phyloP scores from a whole-genome alignment of 345 rosid species.

The Odontarrhena argentea region DNA sequence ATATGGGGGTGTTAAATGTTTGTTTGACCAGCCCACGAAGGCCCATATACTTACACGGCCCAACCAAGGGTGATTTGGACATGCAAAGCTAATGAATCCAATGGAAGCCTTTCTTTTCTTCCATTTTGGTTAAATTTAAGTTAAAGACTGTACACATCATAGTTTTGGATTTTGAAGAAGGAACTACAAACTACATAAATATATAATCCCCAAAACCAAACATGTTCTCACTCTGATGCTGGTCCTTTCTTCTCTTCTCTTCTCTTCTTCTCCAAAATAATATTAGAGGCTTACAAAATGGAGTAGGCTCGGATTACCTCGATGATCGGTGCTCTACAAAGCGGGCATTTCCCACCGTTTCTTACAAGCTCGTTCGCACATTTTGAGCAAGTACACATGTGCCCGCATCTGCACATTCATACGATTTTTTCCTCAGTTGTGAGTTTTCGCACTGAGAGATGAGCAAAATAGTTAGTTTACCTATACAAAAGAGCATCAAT shows the following conservation, averaged over 20 bases:
- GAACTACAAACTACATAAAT: slow-evolving; percentile 34
- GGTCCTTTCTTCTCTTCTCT: slow-evolving; percentile 17
- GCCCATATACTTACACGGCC: not conserved
- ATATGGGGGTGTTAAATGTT: too few species aligned
- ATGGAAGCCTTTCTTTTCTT: slow-evolving; percentile 19
- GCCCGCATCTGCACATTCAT: slow-evolving; percentile 76
- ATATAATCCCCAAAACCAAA: slow-evolving; percentile 8
- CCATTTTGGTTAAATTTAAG: not conserved
- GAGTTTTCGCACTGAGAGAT: not conserved
- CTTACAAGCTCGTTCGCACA: slow-evolving; percentile 91
- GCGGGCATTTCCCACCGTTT: slow-evolving; percentile 90
- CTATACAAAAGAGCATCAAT: slow-evolving; percentile 96
- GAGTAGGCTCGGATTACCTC: slow-evolving; percentile 98
- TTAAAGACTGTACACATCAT: slow-evolving; percentile 29
- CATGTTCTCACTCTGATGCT: slow-evolving; percentile 7
- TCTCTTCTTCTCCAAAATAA: slow-evolving; percentile 9
- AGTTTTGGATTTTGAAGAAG: slow-evolving; percentile 22
- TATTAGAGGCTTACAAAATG: slow-evolving; percentile 54
- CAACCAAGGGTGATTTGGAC: not conserved
- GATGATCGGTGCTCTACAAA: slow-evolving; percentile 92
- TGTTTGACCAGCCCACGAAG: not conserved
- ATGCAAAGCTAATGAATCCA: not conserved
- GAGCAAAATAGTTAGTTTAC: slow-evolving; percentile 41
- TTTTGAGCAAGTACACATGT: slow-evolving; percentile 97
- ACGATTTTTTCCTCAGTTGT: not conserved